Percentiles rank a stretch among this genome's conserved stretches.
phyloP scores from a whole-genome alignment of 148 eudicot genomes.

The Cornus florida region DNA sequence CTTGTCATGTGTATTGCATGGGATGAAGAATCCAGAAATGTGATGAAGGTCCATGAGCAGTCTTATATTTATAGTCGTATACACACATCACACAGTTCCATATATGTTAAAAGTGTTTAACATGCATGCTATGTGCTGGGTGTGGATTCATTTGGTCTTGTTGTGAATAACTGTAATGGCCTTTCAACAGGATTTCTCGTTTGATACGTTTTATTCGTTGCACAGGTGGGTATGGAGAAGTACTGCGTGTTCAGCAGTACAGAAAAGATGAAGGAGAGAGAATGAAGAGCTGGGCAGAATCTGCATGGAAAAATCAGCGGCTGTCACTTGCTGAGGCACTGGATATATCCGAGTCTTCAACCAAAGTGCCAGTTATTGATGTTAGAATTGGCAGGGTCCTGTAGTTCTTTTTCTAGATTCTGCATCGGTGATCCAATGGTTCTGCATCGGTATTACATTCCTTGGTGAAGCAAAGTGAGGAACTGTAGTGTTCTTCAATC shows the following conservation, averaged over 20 bases:
- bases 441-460: not conserved
- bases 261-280: slow-evolving; percentile 78
- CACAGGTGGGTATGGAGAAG: slow-evolving; percentile 89
- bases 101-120: no score
- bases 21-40: not conserved
- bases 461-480: not conserved
- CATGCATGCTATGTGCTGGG: not conserved
- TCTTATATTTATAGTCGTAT: no score
- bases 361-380: slow-evolving; percentile 72
- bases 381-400: slow-evolving; percentile 67
- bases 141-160: not conserved
- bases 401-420: slow-evolving; percentile 22
- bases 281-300: slow-evolving; percentile 84
- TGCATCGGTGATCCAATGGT: not conserved
- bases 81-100: no score
- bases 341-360: slow-evolving; percentile 54
- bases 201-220: not conserved
- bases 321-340: slow-evolving; percentile 83
- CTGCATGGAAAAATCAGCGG: slow-evolving; percentile 73
- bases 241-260: slow-evolving; percentile 65
- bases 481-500: not conserved
- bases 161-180: not conserved
- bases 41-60: not conserved
- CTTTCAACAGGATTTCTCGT: not conserved
- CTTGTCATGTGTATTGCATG: not conserved